Percentiles rank a stretch among this genome's conserved stretches.
Conservation (phyloP, 106 monocot genomes). For the Platanthera zijinensis region DNA sequence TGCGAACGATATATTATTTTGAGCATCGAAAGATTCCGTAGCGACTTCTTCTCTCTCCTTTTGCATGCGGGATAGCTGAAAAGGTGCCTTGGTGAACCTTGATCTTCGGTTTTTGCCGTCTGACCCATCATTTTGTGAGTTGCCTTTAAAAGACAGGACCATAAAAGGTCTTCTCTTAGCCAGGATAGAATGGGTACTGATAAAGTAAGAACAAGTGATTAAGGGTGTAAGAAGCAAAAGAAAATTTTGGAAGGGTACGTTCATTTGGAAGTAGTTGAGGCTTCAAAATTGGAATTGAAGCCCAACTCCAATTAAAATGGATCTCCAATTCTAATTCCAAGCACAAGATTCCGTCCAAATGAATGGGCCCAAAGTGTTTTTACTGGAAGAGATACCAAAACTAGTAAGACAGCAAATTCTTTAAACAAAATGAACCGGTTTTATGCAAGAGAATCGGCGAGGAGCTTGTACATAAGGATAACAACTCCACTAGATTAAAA, state of each 20-base stretch:
- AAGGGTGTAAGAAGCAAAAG: background rate
- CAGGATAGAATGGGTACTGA: conserved; percentile 17
- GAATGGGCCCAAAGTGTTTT: too few species aligned
- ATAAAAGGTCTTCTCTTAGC: conserved; percentile 34
- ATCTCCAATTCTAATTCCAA: too few species aligned
- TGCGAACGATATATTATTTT: conserved; percentile 24
- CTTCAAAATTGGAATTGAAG: too few species aligned
- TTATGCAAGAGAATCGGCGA: background rate
- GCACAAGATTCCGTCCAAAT: too few species aligned
- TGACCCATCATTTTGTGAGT: conserved; percentile 31
- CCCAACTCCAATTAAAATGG: too few species aligned
- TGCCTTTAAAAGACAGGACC: conserved; percentile 51
- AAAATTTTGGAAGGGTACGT: background rate
- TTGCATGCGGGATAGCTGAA: conserved; percentile 28
- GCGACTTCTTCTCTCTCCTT: conserved; percentile 32
- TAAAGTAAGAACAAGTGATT: conserved; percentile 3
- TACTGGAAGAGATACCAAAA: background rate
- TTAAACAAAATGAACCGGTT: conserved; percentile 1
- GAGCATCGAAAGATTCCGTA: conserved; percentile 26
- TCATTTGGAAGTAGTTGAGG: too few species aligned
- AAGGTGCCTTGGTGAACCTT: conserved; percentile 25
- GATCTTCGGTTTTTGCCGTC: conserved; percentile 18
- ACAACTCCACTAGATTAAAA: background rate
- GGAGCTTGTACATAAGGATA: background rate
- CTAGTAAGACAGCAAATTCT: background rate